A percentile compares a stretch with the other conserved stretches of the same genome.
Evolutionary conservation across 495 filamentous ascomycete genomes (phyloP).

Genomic region (Umbilicaria muhlenbergii): DNA sequence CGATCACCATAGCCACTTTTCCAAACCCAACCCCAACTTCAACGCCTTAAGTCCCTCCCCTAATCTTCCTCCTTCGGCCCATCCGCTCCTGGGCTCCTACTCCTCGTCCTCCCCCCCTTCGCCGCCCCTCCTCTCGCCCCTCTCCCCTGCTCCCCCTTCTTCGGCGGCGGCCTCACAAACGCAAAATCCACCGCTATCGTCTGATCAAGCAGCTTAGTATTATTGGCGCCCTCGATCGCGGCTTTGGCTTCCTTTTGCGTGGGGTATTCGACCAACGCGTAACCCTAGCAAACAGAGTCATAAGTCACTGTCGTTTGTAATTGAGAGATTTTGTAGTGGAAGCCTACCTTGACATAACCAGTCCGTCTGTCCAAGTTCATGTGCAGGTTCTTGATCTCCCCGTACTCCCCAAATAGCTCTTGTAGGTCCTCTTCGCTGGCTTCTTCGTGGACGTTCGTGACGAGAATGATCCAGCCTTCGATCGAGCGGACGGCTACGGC

Average conservation of each 20-base stretch:
- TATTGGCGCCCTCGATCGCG: constrained; percentile 72
- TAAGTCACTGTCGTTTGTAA: neutral
- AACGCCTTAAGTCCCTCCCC: neutral
- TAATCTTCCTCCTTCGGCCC: constrained; percentile 6
- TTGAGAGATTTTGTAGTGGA: neutral
- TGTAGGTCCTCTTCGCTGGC: constrained; percentile 90
- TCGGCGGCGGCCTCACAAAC: constrained; percentile 85
- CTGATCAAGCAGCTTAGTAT: constrained; percentile 78
- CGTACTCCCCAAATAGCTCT: constrained; percentile 89
- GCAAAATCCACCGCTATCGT: constrained; percentile 88
- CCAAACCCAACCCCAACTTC: too few relatives aligned
- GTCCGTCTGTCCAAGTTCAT: constrained; percentile 88
- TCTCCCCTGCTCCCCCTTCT: constrained; percentile 25
- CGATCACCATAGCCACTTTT: too few relatives aligned
- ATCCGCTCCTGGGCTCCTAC: constrained; percentile 25
- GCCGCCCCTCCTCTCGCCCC: constrained; percentile 36
- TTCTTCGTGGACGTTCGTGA: constrained; percentile 95
- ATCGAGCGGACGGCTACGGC: constrained; percentile 93
- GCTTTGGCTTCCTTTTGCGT: constrained; percentile 73
- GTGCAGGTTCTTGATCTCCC: constrained; percentile 95
- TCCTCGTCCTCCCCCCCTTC: constrained; percentile 36
- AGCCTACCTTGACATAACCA: constrained; percentile 88
- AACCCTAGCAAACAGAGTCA: constrained; percentile 42
- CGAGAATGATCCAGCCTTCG: constrained; percentile 97
- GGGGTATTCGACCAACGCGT: constrained; percentile 84